Evolutionary conservation across 2,329 filamentous ascomycete genomes (phyloP).

Genomic region (Sclerotinia glacialis): DNA sequence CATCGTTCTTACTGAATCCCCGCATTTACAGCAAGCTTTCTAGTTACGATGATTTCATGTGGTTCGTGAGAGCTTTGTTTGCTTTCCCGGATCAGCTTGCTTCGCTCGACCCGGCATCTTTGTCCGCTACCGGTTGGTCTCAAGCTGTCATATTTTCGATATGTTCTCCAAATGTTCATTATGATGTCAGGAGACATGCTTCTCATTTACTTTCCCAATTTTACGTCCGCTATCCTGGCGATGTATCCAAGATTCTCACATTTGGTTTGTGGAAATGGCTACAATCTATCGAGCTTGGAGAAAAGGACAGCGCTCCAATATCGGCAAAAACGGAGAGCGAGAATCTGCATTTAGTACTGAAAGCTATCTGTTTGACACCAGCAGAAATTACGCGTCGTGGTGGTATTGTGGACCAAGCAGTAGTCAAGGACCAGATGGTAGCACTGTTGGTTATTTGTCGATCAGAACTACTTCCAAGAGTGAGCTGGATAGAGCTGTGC

Average conservation of each 20-base stretch:
- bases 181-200: slow-evolving; percentile 62
- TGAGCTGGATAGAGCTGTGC: slow-evolving; percentile 87
- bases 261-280: slow-evolving; percentile 80
- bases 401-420: slow-evolving; percentile 45
- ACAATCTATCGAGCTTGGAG: slow-evolving; percentile 60
- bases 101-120: slow-evolving; percentile 45
- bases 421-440: slow-evolving; percentile 69
- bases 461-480: slow-evolving; percentile 70
- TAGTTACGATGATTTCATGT: slow-evolving; percentile 71
- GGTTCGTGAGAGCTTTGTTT: slow-evolving; percentile 70
- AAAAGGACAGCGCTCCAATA: slow-evolving; percentile 73
- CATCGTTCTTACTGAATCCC: slow-evolving; percentile 81
- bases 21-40: slow-evolving; percentile 80
- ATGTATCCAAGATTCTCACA: slow-evolving; percentile 62
- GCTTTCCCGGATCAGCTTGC: slow-evolving; percentile 55
- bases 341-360: slow-evolving; percentile 60
- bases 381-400: slow-evolving; percentile 49
- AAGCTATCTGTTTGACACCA: slow-evolving; percentile 60
- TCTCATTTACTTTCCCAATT: slow-evolving; percentile 59
- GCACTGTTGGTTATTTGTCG: slow-evolving; percentile 75
- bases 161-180: slow-evolving; percentile 58
- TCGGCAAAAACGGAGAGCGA: slow-evolving; percentile 62
- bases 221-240: slow-evolving; percentile 58
- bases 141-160: slow-evolving; percentile 81
- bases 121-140: slow-evolving; percentile 70